Percentiles rank a stretch among this genome's conserved stretches.
Evolutionary conservation across 306 rosid genomes (phyloP).

Genomic region (Quillaja saponaria): DNA sequence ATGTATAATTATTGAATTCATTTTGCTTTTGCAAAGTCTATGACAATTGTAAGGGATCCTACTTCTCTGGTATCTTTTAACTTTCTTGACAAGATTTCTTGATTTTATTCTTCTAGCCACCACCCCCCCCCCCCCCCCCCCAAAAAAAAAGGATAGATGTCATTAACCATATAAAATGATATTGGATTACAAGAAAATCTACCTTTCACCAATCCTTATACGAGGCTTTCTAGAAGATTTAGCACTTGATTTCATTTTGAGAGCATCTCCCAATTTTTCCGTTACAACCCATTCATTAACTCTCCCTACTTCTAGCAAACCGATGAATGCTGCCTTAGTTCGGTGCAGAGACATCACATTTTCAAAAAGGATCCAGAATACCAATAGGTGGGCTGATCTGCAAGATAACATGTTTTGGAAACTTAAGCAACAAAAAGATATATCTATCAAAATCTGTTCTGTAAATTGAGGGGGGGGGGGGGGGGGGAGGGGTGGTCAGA

Average conservation of each 20-base stretch:
- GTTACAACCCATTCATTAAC: conserved; percentile 95
- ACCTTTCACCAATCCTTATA: conserved; percentile 64
- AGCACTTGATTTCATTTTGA: conserved; percentile 57
- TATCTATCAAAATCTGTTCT: no score
- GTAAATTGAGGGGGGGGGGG: no score
- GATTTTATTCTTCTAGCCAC: background rate
- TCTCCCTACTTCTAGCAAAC: conserved; percentile 79
- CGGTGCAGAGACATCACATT: conserved; percentile 96
- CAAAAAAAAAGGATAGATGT: background rate
- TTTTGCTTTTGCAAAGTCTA: no score
- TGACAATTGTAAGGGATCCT: no score
- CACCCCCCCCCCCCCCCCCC: background rate
- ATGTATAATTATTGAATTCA: no score
- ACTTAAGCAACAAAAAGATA: background rate
- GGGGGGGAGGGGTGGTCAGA: no score
- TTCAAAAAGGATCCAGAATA: conserved; percentile 92
- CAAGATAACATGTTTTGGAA: conserved; percentile 11
- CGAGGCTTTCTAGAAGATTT: conserved; percentile 61
- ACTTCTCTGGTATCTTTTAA: no score
- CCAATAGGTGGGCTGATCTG: conserved; percentile 80
- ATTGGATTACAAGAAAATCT: background rate
- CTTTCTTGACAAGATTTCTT: background rate
- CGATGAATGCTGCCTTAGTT: conserved; percentile 82
- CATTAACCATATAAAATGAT: background rate
- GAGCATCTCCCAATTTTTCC: conserved; percentile 89